Percentiles rank a stretch among this genome's conserved stretches.
Conservation (phyloP, 2,329 filamentous ascomycete genomes). For the Metarhizium sp. region DNA sequence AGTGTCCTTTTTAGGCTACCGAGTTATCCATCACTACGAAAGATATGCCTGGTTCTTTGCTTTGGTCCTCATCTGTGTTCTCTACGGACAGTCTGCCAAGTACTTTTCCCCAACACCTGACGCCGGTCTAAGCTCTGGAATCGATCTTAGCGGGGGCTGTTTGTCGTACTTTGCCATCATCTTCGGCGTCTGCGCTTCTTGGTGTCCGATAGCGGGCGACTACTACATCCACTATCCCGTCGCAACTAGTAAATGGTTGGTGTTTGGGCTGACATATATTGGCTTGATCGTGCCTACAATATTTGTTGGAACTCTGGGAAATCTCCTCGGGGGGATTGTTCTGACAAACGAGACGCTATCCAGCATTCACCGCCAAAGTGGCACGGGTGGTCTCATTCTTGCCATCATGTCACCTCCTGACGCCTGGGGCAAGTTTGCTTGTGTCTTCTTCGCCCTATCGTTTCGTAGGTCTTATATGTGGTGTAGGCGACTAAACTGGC, state of each 20-base stretch:
- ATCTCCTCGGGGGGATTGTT: constrained; percentile 4
- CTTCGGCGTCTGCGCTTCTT: constrained; percentile 9
- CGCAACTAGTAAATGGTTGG: constrained; percentile 9
- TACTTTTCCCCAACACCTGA: constrained; percentile 6
- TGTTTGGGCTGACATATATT: constrained; percentile 9
- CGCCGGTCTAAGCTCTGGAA: background rate
- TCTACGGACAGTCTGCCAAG: constrained; percentile 11
- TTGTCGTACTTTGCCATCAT: constrained; percentile 12
- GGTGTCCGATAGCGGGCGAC: constrained; percentile 10
- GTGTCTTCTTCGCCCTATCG: constrained; percentile 4
- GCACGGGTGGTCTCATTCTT: constrained; percentile 2
- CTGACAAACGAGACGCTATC: background rate
- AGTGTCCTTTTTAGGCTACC: constrained; percentile 13
- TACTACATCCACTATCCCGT: constrained; percentile 11
- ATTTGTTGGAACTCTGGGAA: constrained; percentile 10
- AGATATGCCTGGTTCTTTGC: constrained; percentile 13
- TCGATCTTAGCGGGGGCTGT: constrained; percentile 8
- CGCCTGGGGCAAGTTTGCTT: constrained; percentile 3
- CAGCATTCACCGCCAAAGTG: background rate
- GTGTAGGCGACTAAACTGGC: background rate
- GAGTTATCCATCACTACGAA: constrained; percentile 13
- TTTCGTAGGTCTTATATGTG: background rate
- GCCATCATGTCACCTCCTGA: constrained; percentile 6
- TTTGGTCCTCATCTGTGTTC: constrained; percentile 10
- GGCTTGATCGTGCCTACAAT: constrained; percentile 9